Evolutionary conservation across 768 basidiomycete genomes (phyloP).

Genomic region (Leucocoprinus birnbaumii): DNA sequence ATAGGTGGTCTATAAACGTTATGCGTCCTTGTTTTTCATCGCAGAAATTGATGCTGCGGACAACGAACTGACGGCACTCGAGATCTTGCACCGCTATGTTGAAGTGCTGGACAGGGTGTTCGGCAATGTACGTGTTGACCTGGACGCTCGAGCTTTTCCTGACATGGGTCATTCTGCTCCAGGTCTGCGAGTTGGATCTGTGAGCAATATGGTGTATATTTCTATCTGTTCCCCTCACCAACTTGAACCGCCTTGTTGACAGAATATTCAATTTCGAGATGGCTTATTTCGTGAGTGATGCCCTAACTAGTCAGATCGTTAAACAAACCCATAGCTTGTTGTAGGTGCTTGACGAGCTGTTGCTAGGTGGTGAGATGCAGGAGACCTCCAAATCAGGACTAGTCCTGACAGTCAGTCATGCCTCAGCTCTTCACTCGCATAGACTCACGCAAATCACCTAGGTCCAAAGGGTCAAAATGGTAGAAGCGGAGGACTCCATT

Average conservation of each 20-base stretch:
- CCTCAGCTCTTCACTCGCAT: slow-evolving; percentile 10
- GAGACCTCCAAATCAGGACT: slow-evolving; percentile 83
- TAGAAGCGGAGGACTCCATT: background rate
- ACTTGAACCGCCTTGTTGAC: no score
- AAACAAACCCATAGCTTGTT: background rate
- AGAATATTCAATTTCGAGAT: slow-evolving; percentile 99
- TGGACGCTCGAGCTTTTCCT: slow-evolving; percentile 36
- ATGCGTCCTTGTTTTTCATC: slow-evolving; percentile 95
- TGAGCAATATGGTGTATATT: no score
- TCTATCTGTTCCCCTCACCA: no score
- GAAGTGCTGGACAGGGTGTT: slow-evolving; percentile 90
- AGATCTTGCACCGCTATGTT: slow-evolving; percentile 93
- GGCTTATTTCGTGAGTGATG: slow-evolving; percentile 73
- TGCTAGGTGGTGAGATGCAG: slow-evolving; percentile 92
- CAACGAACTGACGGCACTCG: slow-evolving; percentile 90
- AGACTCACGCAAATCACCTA: background rate
- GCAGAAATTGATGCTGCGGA: slow-evolving; percentile 79
- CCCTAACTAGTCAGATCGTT: background rate
- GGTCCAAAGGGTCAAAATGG: background rate
- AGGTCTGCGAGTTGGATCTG: slow-evolving; percentile 94
- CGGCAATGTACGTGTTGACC: slow-evolving; percentile 63
- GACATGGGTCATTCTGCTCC: slow-evolving; percentile 35
- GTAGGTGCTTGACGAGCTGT: slow-evolving; percentile 87
- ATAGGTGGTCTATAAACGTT: slow-evolving; percentile 90
- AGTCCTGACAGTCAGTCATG: slow-evolving; percentile 27